Evolutionary conservation across 208 protist species (phyloP).

Genomic region (Tritrichomonas foetus): DNA sequence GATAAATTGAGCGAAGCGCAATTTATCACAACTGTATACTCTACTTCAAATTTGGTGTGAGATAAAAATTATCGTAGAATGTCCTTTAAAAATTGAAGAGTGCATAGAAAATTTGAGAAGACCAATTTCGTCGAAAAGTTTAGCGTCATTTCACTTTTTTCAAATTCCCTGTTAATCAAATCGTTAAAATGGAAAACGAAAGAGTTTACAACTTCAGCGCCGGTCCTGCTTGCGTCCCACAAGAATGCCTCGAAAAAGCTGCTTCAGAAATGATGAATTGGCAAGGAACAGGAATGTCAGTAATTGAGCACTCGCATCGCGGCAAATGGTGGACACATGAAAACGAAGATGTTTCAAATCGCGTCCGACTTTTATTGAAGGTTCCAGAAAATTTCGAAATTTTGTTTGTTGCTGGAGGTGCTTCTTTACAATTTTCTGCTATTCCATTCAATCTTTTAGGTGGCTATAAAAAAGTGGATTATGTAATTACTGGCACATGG

Average conservation of each 20-base stretch:
- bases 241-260: background rate
- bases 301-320: conserved; percentile 6
- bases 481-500: background rate
- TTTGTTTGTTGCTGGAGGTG: conserved; percentile 14
- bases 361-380: background rate
- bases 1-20: background rate
- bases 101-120: background rate
- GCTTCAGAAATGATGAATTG: conserved; percentile 9
- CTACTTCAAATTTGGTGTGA: background rate
- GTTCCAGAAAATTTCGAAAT: conserved; percentile 34
- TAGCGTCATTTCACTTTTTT: background rate
- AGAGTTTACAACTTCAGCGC: conserved; percentile 6
- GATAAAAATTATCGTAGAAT: background rate
- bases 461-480: background rate
- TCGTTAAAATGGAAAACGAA: background rate
- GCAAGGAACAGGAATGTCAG: background rate
- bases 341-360: background rate
- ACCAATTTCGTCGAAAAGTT: background rate
- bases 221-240: background rate
- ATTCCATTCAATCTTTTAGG: conserved; percentile 27
- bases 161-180: background rate
- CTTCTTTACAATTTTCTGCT: conserved; percentile 18
- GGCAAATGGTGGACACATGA: background rate
- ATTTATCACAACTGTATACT: too few species aligned
- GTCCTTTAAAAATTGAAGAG: background rate